phyloP scores from a whole-genome alignment of 106 monocot species.

The Allium cepa region DNA sequence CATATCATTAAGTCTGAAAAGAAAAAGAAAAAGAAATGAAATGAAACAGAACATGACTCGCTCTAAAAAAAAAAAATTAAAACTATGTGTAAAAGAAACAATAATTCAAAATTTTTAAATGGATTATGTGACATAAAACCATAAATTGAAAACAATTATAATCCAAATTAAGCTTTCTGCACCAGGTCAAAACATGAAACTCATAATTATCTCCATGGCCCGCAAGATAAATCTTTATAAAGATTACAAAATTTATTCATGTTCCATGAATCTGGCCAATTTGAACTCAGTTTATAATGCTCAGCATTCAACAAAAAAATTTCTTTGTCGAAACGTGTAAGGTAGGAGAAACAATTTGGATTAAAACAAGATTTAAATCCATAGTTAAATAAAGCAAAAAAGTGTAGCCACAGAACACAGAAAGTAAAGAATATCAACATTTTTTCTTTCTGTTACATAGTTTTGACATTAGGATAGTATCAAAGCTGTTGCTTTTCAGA shows the following conservation, averaged over 20 bases:
- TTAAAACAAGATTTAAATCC: neutral
- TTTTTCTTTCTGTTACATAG: neutral
- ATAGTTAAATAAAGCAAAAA: neutral
- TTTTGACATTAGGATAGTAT: neutral
- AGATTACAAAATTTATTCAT: neutral
- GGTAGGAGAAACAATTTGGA: conserved; percentile 5
- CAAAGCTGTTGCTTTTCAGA: conserved; percentile 2
- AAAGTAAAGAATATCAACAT: conserved; percentile 1
- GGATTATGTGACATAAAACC: neutral
- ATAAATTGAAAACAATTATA: neutral
- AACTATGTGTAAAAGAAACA: neutral
- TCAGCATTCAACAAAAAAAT: neutral
- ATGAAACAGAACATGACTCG: neutral
- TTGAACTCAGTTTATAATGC: neutral
- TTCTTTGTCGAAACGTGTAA: conserved; percentile 1
- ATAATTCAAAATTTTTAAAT: neutral
- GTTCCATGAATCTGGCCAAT: conserved; percentile 8
- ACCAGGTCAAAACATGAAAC: neutral
- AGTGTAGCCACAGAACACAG: neutral
- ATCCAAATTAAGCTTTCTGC: neutral
- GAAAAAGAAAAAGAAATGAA: neutral
- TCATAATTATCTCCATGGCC: neutral
- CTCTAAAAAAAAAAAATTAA: too few relatives aligned
- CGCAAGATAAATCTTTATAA: neutral
- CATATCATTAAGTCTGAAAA: neutral